Evolutionary conservation across 441 rosid genomes (phyloP), one percentile per base, ranked within the genome.

Genomic region (Kokia cookei): DNA sequence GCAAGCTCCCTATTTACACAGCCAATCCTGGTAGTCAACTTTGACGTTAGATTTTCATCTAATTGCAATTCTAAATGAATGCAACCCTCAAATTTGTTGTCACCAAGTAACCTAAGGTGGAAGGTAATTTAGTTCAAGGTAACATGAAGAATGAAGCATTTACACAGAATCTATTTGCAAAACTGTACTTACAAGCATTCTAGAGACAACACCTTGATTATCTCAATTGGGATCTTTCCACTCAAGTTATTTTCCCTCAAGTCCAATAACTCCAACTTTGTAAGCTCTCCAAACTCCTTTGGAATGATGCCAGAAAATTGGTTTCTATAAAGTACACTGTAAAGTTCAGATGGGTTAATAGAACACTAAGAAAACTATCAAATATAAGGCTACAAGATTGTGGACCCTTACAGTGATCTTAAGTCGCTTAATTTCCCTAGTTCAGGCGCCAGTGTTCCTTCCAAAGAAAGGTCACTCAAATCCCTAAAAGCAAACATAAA

Each of bases 351-450:
- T 69, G 61, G 60, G 47, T 74, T 42, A 55, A 24, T 62, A 37
- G 8, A 69, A 37, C 68, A 58, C 54, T 50, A 29, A 13, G 61
- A 65, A 50, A 3, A 54, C 60, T 22, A 35, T 15, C 50, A 48
- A 37, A 72, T 43, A 67, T 73, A 6, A 40, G n/a, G 69, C 69
- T 43, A 17, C 62, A 55, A 35, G 58, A 40, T 17, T 61, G 43
- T 67, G 76, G 67, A 74, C 59, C 4, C 93, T 93, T 87, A 93
- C 99, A 96, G 86, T 84, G 82, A 90, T 86, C 80, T 87, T 72
- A 96, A 79, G 69, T 88, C 75, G 69, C 63, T 71, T 71, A 96
- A 88, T 75, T 87, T 89, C 67, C 93, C 89, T 63, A 93, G 84
- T 79, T 84, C 96, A 5, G 93, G 86, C 2, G 88, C 84, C 76